Evolutionary conservation across 169 alveolate genomes (phyloP), one percentile per base, ranked within the genome.

Genomic region (Cryptosporidium bovis): DNA sequence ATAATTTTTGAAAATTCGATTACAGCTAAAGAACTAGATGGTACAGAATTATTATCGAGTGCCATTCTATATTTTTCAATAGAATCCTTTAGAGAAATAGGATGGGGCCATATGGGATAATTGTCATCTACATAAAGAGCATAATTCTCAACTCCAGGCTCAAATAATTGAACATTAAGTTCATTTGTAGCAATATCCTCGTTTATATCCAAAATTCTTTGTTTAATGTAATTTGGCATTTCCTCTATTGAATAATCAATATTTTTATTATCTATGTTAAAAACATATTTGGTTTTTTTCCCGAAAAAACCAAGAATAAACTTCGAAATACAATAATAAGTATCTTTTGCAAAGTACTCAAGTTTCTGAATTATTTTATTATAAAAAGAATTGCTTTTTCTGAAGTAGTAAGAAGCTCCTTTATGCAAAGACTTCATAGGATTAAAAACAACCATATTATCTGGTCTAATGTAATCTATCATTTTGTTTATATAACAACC

Each of bases 401-500:
- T 69, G 34, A 69, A 27, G 12, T 69, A 51, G 20, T 53, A 69
- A 18, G 83, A 69, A 24, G 67, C 83, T 0, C 83, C 83, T 20
- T 69, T 69, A 16, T 10, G 31, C 56, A 69, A 18, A 12, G 83
- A 69, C 24, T 36, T 69, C 1, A 53, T 62, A 12, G 87, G 71
- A n/a, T 24, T 20, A 6, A 48, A 34, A 58, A 77, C n/a, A 13
- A 77, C 60, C 87, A 77, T 77, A 48, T 77, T 77, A 8, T 77
- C 71, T 4, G 87, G 66, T 34, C 62, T 56, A 18, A 77, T 60
- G 24, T 58, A 77, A 34, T 40, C 51, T 27, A 77, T 20, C 12
- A 77, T 20, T 50, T 77, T 77, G 12, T 46, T 55, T 20, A 77
- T 60, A 15, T 77, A 48, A 40, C 7, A 34, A 1, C 64, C 29